phyloP scores from a whole-genome alignment of 805 yeast species.

The Kazachstania africana region DNA sequence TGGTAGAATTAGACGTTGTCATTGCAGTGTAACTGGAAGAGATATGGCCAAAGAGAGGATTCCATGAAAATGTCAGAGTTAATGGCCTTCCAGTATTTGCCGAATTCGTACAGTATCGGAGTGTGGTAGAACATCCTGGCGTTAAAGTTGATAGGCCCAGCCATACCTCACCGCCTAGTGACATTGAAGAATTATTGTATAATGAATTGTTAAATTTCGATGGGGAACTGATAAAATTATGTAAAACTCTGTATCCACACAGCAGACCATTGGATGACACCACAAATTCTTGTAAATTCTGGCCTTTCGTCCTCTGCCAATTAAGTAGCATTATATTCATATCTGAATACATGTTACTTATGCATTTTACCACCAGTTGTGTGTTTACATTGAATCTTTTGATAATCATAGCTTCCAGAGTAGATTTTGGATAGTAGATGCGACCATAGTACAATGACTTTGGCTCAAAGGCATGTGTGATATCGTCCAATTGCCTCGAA shows the following conservation, averaged over 20 bases:
- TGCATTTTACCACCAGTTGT: constrained; percentile 63
- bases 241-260: constrained; percentile 69
- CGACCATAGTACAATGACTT: constrained; percentile 62
- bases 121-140: constrained; percentile 80
- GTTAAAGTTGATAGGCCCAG: constrained; percentile 73
- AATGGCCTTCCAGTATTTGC: constrained; percentile 82
- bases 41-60: constrained; percentile 83
- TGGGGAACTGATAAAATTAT: constrained; percentile 40
- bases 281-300: constrained; percentile 57
- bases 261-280: constrained; percentile 78
- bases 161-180: constrained; percentile 83
- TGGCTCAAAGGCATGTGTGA: neutral
- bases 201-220: constrained; percentile 31
- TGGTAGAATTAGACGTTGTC: constrained; percentile 62
- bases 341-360: constrained; percentile 47
- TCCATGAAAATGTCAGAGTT: constrained; percentile 74
- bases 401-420: constrained; percentile 77
- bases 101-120: constrained; percentile 76
- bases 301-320: constrained; percentile 55
- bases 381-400: constrained; percentile 46
- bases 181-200: constrained; percentile 51
- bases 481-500: constrained; percentile 4
- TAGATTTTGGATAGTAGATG: constrained; percentile 77
- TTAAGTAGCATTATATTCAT: constrained; percentile 54
- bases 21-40: constrained; percentile 80